phyloP scores from a whole-genome alignment of 2,329 filamentous ascomycete species.

The Neofusicoccum cordaticola region DNA sequence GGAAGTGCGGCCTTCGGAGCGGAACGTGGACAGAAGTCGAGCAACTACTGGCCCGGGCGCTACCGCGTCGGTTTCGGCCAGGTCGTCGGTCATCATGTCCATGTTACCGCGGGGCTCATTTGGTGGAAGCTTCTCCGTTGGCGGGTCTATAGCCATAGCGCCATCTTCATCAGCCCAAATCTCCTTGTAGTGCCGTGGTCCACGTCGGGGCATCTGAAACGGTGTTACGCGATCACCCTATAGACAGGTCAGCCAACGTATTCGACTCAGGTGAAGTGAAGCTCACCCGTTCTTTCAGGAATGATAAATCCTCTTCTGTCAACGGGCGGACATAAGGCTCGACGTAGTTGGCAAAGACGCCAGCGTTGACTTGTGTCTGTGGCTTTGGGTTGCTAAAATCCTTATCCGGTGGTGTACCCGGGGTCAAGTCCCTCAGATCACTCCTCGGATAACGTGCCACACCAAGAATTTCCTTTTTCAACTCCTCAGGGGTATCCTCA shows the following conservation, averaged over 20 bases:
- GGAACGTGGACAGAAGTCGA: slow-evolving; percentile 74
- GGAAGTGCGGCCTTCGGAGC: slow-evolving; percentile 66
- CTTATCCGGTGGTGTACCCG: slow-evolving; percentile 85
- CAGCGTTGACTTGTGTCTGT: slow-evolving; percentile 88
- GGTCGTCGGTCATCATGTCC: slow-evolving; percentile 80
- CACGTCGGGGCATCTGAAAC: slow-evolving; percentile 82
- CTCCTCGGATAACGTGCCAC: slow-evolving; percentile 79
- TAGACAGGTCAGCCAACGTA: not conserved
- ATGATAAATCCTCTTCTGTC: slow-evolving; percentile 90
- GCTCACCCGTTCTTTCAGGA: slow-evolving; percentile 73
- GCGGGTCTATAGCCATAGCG: slow-evolving; percentile 67
- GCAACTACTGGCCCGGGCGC: slow-evolving; percentile 84
- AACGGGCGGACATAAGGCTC: slow-evolving; percentile 89
- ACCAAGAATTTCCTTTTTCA: slow-evolving; percentile 82
- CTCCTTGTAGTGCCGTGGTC: slow-evolving; percentile 81
- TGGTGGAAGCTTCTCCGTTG: slow-evolving; percentile 65
- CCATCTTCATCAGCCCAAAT: slow-evolving; percentile 95
- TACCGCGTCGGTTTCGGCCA: slow-evolving; percentile 84
- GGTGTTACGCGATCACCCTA: slow-evolving; percentile 75
- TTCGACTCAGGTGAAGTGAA: not conserved
- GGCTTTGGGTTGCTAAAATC: slow-evolving; percentile 96
- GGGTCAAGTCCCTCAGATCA: slow-evolving; percentile 79
- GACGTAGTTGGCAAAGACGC: slow-evolving; percentile 86
- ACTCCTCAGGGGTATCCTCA: slow-evolving; percentile 75
- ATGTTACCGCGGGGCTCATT: slow-evolving; percentile 84